Percentiles rank a stretch among this genome's conserved stretches.
These are phyloP conservation scores for Elsinoe necatrix DNA, from an alignment of 2,329 filamentous ascomycete species.

Conservation along the genomic window DNA sequence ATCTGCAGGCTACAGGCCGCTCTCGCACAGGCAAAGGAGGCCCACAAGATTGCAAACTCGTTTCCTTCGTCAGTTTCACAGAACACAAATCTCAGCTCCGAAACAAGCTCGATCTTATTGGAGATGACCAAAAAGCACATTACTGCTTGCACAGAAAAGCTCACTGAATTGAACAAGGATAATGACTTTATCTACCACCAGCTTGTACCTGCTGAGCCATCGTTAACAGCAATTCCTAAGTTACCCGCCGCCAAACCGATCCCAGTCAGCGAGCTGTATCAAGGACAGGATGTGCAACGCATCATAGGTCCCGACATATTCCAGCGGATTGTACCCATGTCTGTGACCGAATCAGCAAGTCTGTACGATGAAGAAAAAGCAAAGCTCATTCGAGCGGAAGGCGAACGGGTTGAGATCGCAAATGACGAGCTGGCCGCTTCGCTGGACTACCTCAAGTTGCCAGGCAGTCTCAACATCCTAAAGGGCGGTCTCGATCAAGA, in stretches of 20 bases:
- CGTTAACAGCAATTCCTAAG: constrained; percentile 73
- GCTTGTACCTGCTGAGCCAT: constrained; percentile 75
- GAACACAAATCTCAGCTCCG: constrained; percentile 73
- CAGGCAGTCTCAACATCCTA: constrained; percentile 78
- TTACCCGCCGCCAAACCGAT: constrained; percentile 94
- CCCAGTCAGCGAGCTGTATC: constrained; percentile 91
- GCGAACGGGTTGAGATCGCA: constrained; percentile 83
- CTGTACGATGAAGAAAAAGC: constrained; percentile 98
- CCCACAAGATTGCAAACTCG: constrained; percentile 62
- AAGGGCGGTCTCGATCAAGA: constrained; percentile 92
- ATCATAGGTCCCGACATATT: constrained; percentile 98
- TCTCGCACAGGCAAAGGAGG: constrained; percentile 69
- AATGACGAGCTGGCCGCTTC: constrained; percentile 95
- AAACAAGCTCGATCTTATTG: constrained; percentile 64
- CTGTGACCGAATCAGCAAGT: constrained; percentile 92
- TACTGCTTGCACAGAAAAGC: constrained; percentile 69
- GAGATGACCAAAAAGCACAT: constrained; percentile 79
- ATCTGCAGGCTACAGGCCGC: constrained; percentile 76
- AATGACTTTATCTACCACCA: constrained; percentile 99
- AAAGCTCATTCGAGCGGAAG: constrained; percentile 86
- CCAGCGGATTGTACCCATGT: constrained; percentile 89
- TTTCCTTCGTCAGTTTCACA: constrained; percentile 74
- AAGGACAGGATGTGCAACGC: constrained; percentile 90
- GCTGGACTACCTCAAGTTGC: constrained; percentile 84
- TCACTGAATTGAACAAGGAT: constrained; percentile 71